Evolutionary conservation across 2,329 filamentous ascomycete genomes (phyloP), one percentile per base, ranked within the genome.

Genomic region (Ophiostoma montium): DNA sequence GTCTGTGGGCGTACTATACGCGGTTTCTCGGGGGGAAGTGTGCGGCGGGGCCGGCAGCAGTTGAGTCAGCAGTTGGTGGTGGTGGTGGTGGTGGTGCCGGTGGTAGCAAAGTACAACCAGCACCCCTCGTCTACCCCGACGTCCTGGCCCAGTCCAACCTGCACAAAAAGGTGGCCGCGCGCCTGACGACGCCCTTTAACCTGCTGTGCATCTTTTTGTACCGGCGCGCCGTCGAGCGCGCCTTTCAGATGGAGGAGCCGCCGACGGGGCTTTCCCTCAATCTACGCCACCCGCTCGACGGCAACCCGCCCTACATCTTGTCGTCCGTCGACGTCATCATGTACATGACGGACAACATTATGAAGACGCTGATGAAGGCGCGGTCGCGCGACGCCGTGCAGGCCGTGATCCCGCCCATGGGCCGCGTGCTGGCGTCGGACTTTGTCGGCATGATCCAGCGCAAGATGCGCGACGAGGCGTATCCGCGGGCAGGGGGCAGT

Each of bases 281-380:
- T 60, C 71, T 82, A 38, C 81, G 75, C 59, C 84, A 75, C 59
- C 72, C 82, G 3, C 71, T 95, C 39, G 47, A 46, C 41, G 78
- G 81, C 51, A 87, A 88, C 57, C 77, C 87, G 3, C 92, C 92
- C 1, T 94, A 86, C 60, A 95, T 98, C 58, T 90, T 92, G 39
- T 88, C 89, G 2, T 89, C 90, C 0, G 89, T 98, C 9, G 92
- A 98, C 68, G 92, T 95, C 67, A 88, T 96, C 60, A 96, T 98
- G 90, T 98, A 96, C 66, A 95, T 98, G 58, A 86, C 95, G 61
- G 94, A 94, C 61, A 83, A 90, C 46, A 84, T 96, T 32, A 72
- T 96, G 8, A 84, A 94, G 55, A 82, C 90, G 55, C 85, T 87
- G 0, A 71, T 96, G 19, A 83, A 86, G 0, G 96, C 94, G 0